These are phyloP conservation scores for Pythium rishiriense DNA, from an alignment of 352 stramenopile genomes.

Conservation along the genomic window DNA sequence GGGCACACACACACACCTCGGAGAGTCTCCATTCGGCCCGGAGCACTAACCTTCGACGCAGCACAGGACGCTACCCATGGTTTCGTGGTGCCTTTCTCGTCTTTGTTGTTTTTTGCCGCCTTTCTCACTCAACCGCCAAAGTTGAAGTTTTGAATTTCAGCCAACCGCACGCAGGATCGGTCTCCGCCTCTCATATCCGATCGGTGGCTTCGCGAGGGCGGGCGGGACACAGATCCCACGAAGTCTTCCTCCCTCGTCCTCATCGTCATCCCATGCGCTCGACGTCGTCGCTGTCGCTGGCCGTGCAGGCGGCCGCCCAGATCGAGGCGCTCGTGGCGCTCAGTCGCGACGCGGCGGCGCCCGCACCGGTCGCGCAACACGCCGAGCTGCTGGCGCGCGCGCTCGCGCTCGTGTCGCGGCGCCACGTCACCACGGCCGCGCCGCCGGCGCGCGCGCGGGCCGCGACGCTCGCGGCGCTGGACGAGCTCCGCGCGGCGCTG, in stretches of 20 bases:
- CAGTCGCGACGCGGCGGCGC: constrained; percentile 19
- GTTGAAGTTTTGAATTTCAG: constrained; percentile 13
- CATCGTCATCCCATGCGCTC: constrained; percentile 26
- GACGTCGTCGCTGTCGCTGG: constrained; percentile 18
- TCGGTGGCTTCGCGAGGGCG: too few relatives aligned
- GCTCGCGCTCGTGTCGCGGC: constrained; percentile 24
- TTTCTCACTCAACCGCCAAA: neutral
- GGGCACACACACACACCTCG: neutral
- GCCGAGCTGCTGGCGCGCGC: constrained; percentile 30
- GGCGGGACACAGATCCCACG: too few relatives aligned
- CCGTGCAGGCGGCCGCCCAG: constrained; percentile 12
- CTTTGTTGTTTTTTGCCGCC: neutral
- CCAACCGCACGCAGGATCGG: neutral
- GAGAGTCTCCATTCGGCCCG: neutral
- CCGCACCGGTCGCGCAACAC: constrained; percentile 16
- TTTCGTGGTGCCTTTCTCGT: neutral
- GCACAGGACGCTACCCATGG: constrained; percentile 9
- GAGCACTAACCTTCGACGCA: constrained; percentile 3
- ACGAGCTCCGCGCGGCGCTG: constrained; percentile 36
- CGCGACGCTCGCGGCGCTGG: constrained; percentile 33
- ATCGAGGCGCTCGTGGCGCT: constrained; percentile 30
- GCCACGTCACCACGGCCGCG: constrained; percentile 14
- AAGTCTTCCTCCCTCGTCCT: neutral
- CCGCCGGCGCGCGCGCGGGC: constrained; percentile 19
- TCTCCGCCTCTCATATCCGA: neutral